Percentiles rank a stretch among this genome's conserved stretches.
These are phyloP conservation scores for Jamesozyma hellenica DNA, from an alignment of 805 yeast species.

Conservation along the genomic window DNA sequence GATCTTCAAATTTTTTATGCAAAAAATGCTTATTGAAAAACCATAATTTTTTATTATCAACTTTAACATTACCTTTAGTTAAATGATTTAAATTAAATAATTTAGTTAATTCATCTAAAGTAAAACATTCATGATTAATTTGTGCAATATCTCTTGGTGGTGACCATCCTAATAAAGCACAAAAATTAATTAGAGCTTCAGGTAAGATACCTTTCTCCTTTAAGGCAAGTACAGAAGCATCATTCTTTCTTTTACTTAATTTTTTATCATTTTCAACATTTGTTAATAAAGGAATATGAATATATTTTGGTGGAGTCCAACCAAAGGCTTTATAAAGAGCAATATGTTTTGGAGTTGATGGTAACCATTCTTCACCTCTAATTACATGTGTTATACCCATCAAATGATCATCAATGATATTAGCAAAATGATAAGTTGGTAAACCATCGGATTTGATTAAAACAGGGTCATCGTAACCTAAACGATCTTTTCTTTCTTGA, in stretches of 20 bases:
- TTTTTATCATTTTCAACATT: conserved; percentile 58
- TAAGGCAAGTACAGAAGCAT: conserved; percentile 56
- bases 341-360: conserved; percentile 90
- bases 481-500: conserved; percentile 53
- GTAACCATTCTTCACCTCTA: conserved; percentile 96
- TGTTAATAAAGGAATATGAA: conserved; percentile 87
- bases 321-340: conserved; percentile 79
- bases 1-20: conserved; percentile 33
- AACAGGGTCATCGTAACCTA: conserved; percentile 71
- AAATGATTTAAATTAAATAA: conserved; percentile 58
- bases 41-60: conserved; percentile 63
- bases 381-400: conserved; percentile 92
- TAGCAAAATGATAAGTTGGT: conserved; percentile 96
- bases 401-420: conserved; percentile 86
- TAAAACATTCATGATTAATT: conserved; percentile 42
- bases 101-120: conserved; percentile 40
- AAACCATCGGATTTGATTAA: conserved; percentile 84
- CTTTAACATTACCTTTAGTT: conserved; percentile 91
- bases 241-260: conserved; percentile 78
- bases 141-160: conserved; percentile 53
- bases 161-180: conserved; percentile 91
- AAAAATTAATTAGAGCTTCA: conserved; percentile 79
- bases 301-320: conserved; percentile 71
- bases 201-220: conserved; percentile 60
- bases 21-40: conserved; percentile 72